A percentile compares a stretch with the other conserved stretches of the same genome.
These are phyloP conservation scores for Lavandula angustifolia DNA, from an alignment of 257 asterid genomes.

Conservation along the genomic window DNA sequence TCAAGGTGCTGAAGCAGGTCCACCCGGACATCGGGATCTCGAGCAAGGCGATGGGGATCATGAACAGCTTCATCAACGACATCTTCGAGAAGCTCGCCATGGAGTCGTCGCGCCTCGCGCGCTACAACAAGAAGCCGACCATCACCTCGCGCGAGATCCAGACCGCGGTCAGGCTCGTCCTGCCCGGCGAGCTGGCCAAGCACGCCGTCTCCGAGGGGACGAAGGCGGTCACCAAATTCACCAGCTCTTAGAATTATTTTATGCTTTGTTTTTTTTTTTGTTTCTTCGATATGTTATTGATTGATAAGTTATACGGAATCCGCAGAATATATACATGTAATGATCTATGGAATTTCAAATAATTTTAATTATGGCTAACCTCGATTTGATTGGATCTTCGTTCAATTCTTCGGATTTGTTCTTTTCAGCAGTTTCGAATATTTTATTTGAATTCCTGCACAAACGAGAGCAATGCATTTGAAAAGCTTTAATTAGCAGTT, in stretches of 20 bases:
- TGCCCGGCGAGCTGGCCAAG: conserved; percentile 51
- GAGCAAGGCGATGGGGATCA: conserved; percentile 52
- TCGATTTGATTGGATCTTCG: background rate
- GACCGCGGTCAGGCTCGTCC: conserved; percentile 48
- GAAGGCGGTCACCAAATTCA: conserved; percentile 53
- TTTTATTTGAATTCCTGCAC: too few species aligned
- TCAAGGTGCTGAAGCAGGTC: conserved; percentile 51
- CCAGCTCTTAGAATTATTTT: conserved; percentile 42
- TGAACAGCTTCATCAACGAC: conserved; percentile 53
- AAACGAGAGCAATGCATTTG: background rate
- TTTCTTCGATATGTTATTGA: too few species aligned
- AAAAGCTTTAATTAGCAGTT: too few species aligned
- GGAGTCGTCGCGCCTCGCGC: conserved; percentile 45
- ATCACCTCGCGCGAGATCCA: conserved; percentile 51
- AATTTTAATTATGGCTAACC: background rate
- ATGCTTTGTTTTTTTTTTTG: too few species aligned
- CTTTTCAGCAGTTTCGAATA: too few species aligned
- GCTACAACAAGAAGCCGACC: conserved; percentile 52
- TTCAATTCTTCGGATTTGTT: background rate
- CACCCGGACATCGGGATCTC: conserved; percentile 50
- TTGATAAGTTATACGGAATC: too few species aligned
- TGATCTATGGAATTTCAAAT: too few species aligned
- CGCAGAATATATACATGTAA: too few species aligned
- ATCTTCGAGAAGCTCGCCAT: conserved; percentile 48
- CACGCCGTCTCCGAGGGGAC: conserved; percentile 55